Conservation (phyloP, 2,329 filamentous ascomycete genomes). For the Scedosporium aurantiacum region DNA sequence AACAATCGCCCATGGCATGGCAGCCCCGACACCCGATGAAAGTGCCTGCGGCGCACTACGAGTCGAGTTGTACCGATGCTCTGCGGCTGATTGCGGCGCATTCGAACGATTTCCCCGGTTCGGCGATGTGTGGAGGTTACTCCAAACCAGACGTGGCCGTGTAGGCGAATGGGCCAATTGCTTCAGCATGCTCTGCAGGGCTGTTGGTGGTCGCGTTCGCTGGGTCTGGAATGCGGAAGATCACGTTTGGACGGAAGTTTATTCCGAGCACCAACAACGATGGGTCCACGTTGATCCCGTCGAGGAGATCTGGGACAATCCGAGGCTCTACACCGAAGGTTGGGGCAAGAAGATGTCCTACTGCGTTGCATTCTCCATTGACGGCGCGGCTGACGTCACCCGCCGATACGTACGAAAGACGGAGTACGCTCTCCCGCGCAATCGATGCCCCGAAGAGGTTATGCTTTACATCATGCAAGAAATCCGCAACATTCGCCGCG, state of each 20-base stretch:
- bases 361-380: constrained; percentile 90
- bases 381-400: constrained; percentile 61
- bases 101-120: constrained; percentile 90
- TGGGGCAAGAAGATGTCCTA: constrained; percentile 97
- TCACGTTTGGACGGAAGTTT: constrained; percentile 95
- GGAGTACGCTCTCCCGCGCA: constrained; percentile 63
- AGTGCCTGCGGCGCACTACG: constrained; percentile 74
- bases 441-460: constrained; percentile 75
- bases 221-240: constrained; percentile 99
- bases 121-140: constrained; percentile 84
- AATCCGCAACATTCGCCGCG: constrained; percentile 72
- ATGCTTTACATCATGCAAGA: constrained; percentile 86
- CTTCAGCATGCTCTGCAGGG: constrained; percentile 96
- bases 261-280: constrained; percentile 81
- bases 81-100: constrained; percentile 58
- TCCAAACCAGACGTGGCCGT: constrained; percentile 77
- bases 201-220: constrained; percentile 77
- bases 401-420: constrained; percentile 60
- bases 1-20: constrained; percentile 73
- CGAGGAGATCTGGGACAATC: constrained; percentile 92
- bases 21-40: constrained; percentile 78
- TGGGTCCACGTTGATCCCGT: constrained; percentile 97
- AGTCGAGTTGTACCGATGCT: constrained; percentile 87
- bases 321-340: constrained; percentile 81
- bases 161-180: constrained; percentile 97